Evolutionary conservation across 371 early-diverging fungal genomes (phyloP).

Genomic region (Cokeromyces recurvatus): DNA sequence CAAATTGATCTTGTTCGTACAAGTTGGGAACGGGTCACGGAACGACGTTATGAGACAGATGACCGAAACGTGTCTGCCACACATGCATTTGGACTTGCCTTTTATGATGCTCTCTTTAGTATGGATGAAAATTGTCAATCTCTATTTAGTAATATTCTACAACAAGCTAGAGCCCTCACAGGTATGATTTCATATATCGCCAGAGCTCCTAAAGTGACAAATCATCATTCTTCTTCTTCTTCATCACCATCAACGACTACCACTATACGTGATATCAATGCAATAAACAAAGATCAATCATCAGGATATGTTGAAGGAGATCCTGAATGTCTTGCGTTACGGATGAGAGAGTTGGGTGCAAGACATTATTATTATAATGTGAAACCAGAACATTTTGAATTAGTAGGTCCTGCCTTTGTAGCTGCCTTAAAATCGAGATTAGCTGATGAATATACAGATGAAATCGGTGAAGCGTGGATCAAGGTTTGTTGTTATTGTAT

Average conservation of each 20-base stretch:
- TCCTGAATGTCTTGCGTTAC: slow-evolving; percentile 21
- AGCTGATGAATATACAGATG: slow-evolving; percentile 29
- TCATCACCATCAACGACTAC: neutral
- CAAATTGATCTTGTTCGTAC: slow-evolving; percentile 33
- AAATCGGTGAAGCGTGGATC: slow-evolving; percentile 38
- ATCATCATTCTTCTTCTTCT: neutral
- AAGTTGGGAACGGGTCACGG: slow-evolving; percentile 37
- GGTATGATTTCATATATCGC: slow-evolving; percentile 43
- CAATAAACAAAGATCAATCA: neutral
- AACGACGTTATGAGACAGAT: slow-evolving; percentile 24
- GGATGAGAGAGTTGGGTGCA: slow-evolving; percentile 33
- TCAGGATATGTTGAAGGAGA: slow-evolving; percentile 21
- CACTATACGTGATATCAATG: slow-evolving; percentile 28
- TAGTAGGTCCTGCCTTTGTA: slow-evolving; percentile 37
- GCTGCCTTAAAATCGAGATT: slow-evolving; percentile 31
- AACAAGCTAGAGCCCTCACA: slow-evolving; percentile 41
- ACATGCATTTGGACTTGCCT: slow-evolving; percentile 40
- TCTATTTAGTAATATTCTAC: slow-evolving; percentile 33
- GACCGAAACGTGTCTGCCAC: slow-evolving; percentile 31
- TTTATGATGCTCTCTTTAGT: slow-evolving; percentile 39
- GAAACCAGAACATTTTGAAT: slow-evolving; percentile 23
- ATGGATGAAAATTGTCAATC: slow-evolving; percentile 16
- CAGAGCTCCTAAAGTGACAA: slow-evolving; percentile 21
- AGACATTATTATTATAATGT: slow-evolving; percentile 38
- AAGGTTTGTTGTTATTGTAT: too few species aligned